A percentile compares a stretch with the other conserved stretches of the same genome.
These are phyloP conservation scores for Fraxinus quadrangulata DNA, from an alignment of 257 asterid genomes.

Conservation along the genomic window DNA sequence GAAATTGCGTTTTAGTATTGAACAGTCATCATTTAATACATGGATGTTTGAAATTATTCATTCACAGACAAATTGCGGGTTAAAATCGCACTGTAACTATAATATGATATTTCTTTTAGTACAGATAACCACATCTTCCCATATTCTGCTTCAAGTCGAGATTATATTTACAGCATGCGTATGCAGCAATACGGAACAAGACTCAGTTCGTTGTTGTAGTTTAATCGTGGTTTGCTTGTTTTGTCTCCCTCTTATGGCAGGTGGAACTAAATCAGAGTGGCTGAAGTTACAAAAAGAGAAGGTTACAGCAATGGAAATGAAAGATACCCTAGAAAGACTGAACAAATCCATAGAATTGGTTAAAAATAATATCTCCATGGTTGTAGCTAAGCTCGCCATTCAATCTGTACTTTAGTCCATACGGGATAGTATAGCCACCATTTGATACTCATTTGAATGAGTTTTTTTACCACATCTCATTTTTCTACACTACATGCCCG, in stretches of 20 bases:
- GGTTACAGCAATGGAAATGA: slow-evolving; percentile 63
- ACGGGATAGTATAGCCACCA: neutral
- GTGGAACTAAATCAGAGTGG: slow-evolving; percentile 16
- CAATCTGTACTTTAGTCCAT: slow-evolving; percentile 44
- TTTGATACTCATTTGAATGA: too few relatives aligned
- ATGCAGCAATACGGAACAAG: neutral
- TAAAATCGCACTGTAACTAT: neutral
- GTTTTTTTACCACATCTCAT: too few relatives aligned
- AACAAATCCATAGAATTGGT: slow-evolving; percentile 45
- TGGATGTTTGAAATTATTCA: neutral
- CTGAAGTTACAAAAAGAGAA: slow-evolving; percentile 60
- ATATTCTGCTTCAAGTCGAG: neutral
- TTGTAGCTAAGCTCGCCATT: slow-evolving; percentile 67
- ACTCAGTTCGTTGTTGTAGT: neutral
- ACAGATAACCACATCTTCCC: neutral
- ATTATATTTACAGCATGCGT: neutral
- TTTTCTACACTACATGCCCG: too few relatives aligned
- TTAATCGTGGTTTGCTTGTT: neutral
- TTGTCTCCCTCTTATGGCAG: slow-evolving; percentile 18
- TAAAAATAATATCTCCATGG: slow-evolving; percentile 38
- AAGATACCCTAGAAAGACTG: slow-evolving; percentile 63
- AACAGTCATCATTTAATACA: neutral
- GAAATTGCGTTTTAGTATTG: neutral
- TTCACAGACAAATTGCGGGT: neutral
- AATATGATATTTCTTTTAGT: neutral